Conservation (phyloP, 495 filamentous ascomycete genomes). For the Polyplosphaeria fusca region DNA sequence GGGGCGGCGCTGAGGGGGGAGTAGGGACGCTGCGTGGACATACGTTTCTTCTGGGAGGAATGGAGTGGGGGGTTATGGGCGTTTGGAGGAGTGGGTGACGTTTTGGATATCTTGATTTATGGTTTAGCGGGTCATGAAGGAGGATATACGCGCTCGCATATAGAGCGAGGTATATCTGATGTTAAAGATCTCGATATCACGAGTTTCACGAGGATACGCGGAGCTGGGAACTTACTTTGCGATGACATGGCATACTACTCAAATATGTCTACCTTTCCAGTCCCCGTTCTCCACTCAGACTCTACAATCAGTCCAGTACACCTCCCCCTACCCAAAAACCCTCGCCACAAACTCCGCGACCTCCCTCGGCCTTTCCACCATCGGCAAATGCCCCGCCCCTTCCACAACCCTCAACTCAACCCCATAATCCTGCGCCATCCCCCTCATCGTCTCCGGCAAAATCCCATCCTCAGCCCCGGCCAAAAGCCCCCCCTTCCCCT, state of each 20-base stretch:
- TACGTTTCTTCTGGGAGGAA: too few relatives aligned
- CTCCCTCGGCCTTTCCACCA: conserved; percentile 68
- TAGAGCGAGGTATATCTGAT: neutral
- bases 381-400: conserved; percentile 72
- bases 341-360: conserved; percentile 60
- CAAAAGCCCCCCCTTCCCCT: conserved; percentile 61
- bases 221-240: too few relatives aligned
- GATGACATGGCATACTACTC: too few relatives aligned
- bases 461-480: conserved; percentile 72
- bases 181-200: too few relatives aligned
- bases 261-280: too few relatives aligned
- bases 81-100: too few relatives aligned
- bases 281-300: neutral
- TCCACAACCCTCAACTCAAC: conserved; percentile 60
- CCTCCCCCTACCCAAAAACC: conserved; percentile 44
- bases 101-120: too few relatives aligned
- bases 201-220: neutral
- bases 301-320: neutral
- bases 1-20: conserved; percentile 3
- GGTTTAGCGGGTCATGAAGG: too few relatives aligned
- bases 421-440: conserved; percentile 58
- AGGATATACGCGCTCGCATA: too few relatives aligned
- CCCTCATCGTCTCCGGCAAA: conserved; percentile 71
- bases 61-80: too few relatives aligned
- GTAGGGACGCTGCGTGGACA: neutral